Evolutionary conservation across 1,139 yeast species (phyloP).

Genomic region (Yamadazyma dushanensis): DNA sequence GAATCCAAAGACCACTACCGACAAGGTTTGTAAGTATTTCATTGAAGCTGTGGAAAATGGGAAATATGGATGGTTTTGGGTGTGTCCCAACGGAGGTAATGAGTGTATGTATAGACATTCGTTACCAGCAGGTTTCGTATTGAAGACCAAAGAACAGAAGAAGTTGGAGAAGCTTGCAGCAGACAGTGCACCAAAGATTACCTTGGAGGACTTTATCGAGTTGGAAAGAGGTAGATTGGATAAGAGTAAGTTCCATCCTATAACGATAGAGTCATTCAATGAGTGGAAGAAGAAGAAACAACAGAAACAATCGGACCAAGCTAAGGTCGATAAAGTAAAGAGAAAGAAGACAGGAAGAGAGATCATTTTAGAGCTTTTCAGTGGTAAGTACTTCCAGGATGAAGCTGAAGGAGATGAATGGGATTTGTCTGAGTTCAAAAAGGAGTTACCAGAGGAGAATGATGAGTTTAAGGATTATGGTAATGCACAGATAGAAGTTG

Average conservation of each 20-base stretch:
- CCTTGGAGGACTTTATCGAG: slow-evolving; percentile 94
- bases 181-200: slow-evolving; percentile 84
- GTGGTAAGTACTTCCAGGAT: slow-evolving; percentile 59
- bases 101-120: slow-evolving; percentile 95
- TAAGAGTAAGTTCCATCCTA: slow-evolving; percentile 76
- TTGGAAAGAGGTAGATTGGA: slow-evolving; percentile 89
- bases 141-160: slow-evolving; percentile 95
- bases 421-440: slow-evolving; percentile 68
- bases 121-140: slow-evolving; percentile 94
- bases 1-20: slow-evolving; percentile 91
- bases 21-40: slow-evolving; percentile 89
- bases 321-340: slow-evolving; percentile 53
- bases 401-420: slow-evolving; percentile 60
- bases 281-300: slow-evolving; percentile 79
- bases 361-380: slow-evolving; percentile 70
- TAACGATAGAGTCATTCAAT: slow-evolving; percentile 78
- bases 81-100: slow-evolving; percentile 92
- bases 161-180: slow-evolving; percentile 83
- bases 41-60: slow-evolving; percentile 97
- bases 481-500: slow-evolving; percentile 26
- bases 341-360: slow-evolving; percentile 74
- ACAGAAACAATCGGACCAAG: slow-evolving; percentile 59
- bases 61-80: slow-evolving; percentile 99
- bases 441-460: slow-evolving; percentile 41
- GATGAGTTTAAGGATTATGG: slow-evolving; percentile 57